Conservation (phyloP, 176 grass and related monocot species). For the Bolboschoenus planiculmis region DNA sequence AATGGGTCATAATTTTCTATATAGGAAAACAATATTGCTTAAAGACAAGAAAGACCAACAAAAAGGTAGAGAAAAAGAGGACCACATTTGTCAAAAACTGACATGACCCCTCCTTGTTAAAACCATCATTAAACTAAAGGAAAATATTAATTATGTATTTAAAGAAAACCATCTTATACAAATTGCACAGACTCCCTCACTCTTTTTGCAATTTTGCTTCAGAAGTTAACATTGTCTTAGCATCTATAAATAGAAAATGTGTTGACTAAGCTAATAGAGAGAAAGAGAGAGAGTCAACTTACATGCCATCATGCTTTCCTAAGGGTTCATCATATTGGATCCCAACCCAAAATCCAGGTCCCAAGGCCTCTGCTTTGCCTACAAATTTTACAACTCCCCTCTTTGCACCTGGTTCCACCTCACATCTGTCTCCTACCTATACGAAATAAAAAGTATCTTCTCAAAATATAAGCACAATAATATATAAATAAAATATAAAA, state of each 20-base stretch:
- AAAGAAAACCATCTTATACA: neutral
- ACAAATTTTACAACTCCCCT: constrained; percentile 82
- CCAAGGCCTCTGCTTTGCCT: constrained; percentile 66
- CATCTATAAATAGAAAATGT: neutral
- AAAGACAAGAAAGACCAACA: neutral
- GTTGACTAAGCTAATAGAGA: neutral
- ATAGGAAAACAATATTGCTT: neutral
- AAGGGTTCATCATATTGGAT: constrained; percentile 94
- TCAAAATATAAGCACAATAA: neutral
- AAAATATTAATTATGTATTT: neutral
- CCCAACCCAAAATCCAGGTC: constrained; percentile 80
- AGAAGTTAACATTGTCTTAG: neutral
- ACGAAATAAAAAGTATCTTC: constrained; percentile 9
- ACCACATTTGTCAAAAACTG: neutral
- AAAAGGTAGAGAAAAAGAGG: neutral
- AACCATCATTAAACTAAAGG: neutral
- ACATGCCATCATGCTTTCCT: constrained; percentile 93
- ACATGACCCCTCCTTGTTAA: neutral
- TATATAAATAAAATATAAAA: neutral
- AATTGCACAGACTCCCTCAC: neutral
- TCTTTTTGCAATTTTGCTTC: neutral
- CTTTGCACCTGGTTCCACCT: constrained; percentile 86
- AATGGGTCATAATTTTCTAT: neutral
- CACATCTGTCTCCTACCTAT: constrained; percentile 85
- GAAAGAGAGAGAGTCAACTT: constrained; percentile 31